Conservation (phyloP, 345 rosid species). For the Melaleuca quinquenervia region DNA sequence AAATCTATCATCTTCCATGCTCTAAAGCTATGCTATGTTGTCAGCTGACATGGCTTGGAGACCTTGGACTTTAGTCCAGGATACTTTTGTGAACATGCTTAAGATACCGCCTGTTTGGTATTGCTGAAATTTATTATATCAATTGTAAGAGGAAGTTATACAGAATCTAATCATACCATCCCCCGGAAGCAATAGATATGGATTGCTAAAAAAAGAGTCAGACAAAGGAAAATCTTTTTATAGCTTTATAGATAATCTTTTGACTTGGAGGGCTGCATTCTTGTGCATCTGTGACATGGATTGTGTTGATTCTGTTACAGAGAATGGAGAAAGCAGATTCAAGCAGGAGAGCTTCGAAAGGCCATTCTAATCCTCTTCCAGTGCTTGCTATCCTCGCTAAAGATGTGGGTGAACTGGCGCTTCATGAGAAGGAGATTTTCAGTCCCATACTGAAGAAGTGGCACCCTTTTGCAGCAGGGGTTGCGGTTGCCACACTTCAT, state of each 20-base stretch:
- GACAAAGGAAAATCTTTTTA: not conserved
- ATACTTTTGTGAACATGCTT: not conserved
- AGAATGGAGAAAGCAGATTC: slow-evolving; percentile 98
- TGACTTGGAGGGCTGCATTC: not conserved
- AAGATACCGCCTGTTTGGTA: not conserved
- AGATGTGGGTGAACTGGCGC: slow-evolving; percentile 87
- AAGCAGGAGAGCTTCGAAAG: slow-evolving; percentile 84
- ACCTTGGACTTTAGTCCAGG: not conserved
- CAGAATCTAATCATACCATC: not conserved
- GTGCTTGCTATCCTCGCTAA: slow-evolving; percentile 90
- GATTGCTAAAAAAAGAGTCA: not conserved
- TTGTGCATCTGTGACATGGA: not conserved
- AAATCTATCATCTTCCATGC: not conserved
- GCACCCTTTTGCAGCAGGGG: slow-evolving; percentile 98
- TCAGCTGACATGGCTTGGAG: not conserved
- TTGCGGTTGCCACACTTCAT: slow-evolving; percentile 97
- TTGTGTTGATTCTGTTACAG: slow-evolving; percentile 17
- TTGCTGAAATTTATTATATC: not conserved
- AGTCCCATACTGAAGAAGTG: slow-evolving; percentile 93
- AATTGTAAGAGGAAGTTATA: not conserved
- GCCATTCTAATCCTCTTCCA: slow-evolving; percentile 74
- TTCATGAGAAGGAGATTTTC: slow-evolving; percentile 64
- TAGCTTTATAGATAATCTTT: not conserved
- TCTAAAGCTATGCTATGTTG: not conserved
- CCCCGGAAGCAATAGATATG: not conserved